Evolutionary conservation across 495 filamentous ascomycete species (phyloP), one percentile per base, ranked within the genome.

Genomic region (Massariosphaeria phaeospora): DNA sequence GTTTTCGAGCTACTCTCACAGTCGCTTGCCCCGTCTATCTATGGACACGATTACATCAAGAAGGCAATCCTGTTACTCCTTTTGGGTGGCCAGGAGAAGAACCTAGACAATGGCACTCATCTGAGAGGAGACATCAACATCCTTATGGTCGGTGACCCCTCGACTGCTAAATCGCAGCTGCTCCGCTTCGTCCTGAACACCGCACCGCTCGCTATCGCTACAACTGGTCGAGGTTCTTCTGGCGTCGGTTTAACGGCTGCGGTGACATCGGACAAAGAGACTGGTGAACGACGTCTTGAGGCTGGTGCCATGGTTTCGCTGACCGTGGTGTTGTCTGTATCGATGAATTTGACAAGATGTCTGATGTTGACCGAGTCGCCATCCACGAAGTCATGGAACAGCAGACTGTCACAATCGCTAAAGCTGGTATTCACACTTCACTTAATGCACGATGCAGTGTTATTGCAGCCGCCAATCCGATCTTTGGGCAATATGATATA

Each of bases 371-470:
- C 69, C 84, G 93, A 60, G 93, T 99, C 18, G 93, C 93, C 40
- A 99, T 99, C 63, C 93, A 99, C 79, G 93, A 99, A 88, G 93
- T 99, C 50, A 99, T 99, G 93, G 93, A 99, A 71, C 93, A 99
- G 73, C 93, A 99, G 68, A 99, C 93, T 0, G 93, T 99, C 54
- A 99, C 93, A 24, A 97, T 99, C 64, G 93, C 93, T 24, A 99
- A 99, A 73, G 93, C 93, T 3, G 93, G 93, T 59, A 99, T 99
- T 42, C 93, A 99, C 71, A 99, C 93, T 5, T 95, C 89, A 18
- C 80, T 99, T 51, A 99, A 99, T 63, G 94, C 93, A 27, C 83
- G 93, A 35, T 99, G 94, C 73, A 93, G 87, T 75, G 93, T 99
- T 52, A 83, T 99, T 61, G 93, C 93, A 23, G 93, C 93, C 2